phyloP scores from a whole-genome alignment of 1,139 yeast species.

The Hyphopichia burtonii region DNA sequence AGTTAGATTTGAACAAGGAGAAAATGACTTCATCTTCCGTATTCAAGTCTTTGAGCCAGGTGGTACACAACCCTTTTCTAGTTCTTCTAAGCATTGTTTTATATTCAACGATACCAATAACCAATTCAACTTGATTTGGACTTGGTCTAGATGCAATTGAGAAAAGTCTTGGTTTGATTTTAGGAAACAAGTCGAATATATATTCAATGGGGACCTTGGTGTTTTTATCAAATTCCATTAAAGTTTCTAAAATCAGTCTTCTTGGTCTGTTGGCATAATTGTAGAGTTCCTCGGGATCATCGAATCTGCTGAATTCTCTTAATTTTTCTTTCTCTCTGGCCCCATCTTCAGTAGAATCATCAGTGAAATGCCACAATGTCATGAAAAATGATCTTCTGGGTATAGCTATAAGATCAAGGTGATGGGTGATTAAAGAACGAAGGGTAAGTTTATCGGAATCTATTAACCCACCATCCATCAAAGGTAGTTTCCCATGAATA shows the following conservation, averaged over 20 bases:
- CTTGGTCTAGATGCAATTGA: conserved; percentile 71
- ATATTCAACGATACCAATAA: conserved; percentile 84
- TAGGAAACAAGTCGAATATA: conserved; percentile 74
- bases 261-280: conserved; percentile 91
- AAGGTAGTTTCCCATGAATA: conserved; percentile 26
- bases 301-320: conserved; percentile 68
- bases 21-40: conserved; percentile 53
- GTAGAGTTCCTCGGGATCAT: conserved; percentile 76
- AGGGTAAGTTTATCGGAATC: conserved; percentile 52
- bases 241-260: conserved; percentile 78
- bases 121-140: conserved; percentile 50
- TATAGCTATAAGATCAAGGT: conserved; percentile 76
- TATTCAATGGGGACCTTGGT: conserved; percentile 72
- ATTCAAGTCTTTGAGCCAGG: conserved; percentile 59
- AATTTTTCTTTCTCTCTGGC: conserved; percentile 71
- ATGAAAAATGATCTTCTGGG: conserved; percentile 84
- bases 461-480: conserved; percentile 61
- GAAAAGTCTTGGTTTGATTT: conserved; percentile 75
- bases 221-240: conserved; percentile 72
- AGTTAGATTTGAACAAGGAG: conserved; percentile 50
- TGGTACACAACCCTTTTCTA: conserved; percentile 82
- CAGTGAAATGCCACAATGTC: conserved; percentile 69
- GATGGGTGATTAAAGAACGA: conserved; percentile 70
- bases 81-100: conserved; percentile 74
- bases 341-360: conserved; percentile 44